Conservation (phyloP, 495 filamentous ascomycete species). For the Talaromyces proteolyticus region DNA sequence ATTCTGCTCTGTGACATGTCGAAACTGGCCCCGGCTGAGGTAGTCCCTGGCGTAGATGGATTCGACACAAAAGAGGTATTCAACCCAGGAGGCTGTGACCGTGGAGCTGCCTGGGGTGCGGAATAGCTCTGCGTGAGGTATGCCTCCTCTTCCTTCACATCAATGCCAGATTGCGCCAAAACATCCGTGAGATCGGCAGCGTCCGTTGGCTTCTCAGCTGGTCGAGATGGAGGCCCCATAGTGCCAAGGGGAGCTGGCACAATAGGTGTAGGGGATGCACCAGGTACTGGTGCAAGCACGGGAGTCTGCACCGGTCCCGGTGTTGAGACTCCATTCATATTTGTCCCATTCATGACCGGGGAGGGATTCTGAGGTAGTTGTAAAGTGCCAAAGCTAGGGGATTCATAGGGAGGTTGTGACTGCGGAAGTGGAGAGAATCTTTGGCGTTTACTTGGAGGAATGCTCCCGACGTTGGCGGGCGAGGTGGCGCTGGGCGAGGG, state of each 20-base stretch:
- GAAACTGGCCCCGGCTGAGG: constrained; percentile 32
- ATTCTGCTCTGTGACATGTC: constrained; percentile 29
- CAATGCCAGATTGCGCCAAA: constrained; percentile 70
- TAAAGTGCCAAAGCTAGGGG: constrained; percentile 42
- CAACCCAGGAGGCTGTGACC: constrained; percentile 36
- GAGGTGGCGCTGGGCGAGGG: constrained; percentile 40
- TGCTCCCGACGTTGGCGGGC: constrained; percentile 32
- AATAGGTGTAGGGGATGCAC: not conserved
- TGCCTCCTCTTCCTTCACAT: constrained; percentile 77
- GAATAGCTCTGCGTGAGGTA: constrained; percentile 57
- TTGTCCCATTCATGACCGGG: constrained; percentile 23
- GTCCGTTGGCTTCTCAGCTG: constrained; percentile 61
- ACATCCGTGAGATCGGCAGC: constrained; percentile 72
- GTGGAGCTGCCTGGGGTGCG: constrained; percentile 36
- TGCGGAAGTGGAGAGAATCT: constrained; percentile 62
- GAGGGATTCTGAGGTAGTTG: constrained; percentile 30
- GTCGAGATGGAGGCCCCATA: constrained; percentile 80
- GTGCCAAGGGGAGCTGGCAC: constrained; percentile 35
- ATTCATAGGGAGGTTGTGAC: constrained; percentile 43
- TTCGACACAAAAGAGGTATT: constrained; percentile 37
- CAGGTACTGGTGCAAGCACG: constrained; percentile 5
- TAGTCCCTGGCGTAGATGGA: constrained; percentile 31
- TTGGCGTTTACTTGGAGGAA: constrained; percentile 57
- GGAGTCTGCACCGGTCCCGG: constrained; percentile 8
- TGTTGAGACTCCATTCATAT: constrained; percentile 26